Percentiles rank a stretch among this genome's conserved stretches.
Evolutionary conservation across 805 yeast species (phyloP).

Genomic region (Kodamaea kakaduensis): DNA sequence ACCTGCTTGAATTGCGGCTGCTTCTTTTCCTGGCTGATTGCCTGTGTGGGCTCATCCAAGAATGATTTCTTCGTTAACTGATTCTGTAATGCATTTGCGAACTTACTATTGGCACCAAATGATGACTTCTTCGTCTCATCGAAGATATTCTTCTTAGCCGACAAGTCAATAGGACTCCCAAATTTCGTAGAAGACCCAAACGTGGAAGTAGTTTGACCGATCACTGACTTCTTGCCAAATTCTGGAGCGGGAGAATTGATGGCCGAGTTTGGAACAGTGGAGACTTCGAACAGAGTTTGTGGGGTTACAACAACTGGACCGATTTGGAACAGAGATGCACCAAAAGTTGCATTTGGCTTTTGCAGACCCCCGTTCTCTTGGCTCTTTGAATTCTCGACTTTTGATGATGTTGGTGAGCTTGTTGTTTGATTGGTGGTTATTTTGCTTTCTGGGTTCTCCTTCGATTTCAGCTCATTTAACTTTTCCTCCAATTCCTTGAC

Average conservation of each 20-base stretch:
- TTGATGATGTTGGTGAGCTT: constrained; percentile 4
- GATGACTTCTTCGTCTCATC: constrained; percentile 34
- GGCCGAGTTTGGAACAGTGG: constrained; percentile 12
- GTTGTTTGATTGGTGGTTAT: constrained; percentile 2
- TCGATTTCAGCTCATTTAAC: constrained; percentile 14
- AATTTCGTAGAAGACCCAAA: constrained; percentile 2
- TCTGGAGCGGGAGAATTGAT: constrained; percentile 8
- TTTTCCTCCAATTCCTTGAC: constrained; percentile 19
- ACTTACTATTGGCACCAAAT: constrained; percentile 46
- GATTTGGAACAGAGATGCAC: constrained; percentile 14
- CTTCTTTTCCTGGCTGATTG: constrained; percentile 13
- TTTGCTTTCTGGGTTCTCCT: constrained; percentile 5
- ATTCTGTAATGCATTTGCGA: constrained; percentile 52
- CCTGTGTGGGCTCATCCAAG: constrained; percentile 40
- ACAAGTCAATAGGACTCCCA: constrained; percentile 1
- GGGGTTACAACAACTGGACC: constrained; percentile 11
- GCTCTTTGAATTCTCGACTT: neutral
- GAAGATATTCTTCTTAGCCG: constrained; percentile 25
- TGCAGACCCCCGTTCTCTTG: neutral
- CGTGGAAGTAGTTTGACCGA: constrained; percentile 5
- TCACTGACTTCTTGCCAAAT: constrained; percentile 5
- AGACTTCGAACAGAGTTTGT: constrained; percentile 12
- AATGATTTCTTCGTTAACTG: constrained; percentile 54
- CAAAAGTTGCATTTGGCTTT: constrained; percentile 14
- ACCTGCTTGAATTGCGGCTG: constrained; percentile 50